phyloP scores from a whole-genome alignment of 495 filamentous ascomycete genomes.

The Penicillium manginii region DNA sequence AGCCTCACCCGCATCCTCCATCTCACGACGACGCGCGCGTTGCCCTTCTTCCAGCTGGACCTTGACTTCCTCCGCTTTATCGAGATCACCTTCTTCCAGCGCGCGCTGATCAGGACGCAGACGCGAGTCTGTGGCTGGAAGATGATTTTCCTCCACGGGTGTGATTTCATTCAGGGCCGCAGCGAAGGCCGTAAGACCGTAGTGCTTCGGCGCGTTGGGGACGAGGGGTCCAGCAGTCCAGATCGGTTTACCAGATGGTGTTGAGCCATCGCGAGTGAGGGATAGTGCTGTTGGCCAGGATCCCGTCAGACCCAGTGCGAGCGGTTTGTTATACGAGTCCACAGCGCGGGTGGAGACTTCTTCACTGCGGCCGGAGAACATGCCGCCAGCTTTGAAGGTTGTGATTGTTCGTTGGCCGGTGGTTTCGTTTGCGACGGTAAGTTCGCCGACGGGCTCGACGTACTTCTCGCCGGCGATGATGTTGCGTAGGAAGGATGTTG shows the following conservation, averaged over 20 bases:
- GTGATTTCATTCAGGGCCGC: constrained; percentile 89
- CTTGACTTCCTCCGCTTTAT: constrained; percentile 84
- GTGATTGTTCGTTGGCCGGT: constrained; percentile 77
- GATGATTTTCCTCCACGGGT: constrained; percentile 66
- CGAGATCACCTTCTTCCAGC: constrained; percentile 78
- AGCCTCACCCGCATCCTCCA: constrained; percentile 72
- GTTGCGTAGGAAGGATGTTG: constrained; percentile 90
- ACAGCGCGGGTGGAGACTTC: constrained; percentile 78
- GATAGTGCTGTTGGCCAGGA: constrained; percentile 81
- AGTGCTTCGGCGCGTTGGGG: constrained; percentile 71
- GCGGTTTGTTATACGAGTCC: constrained; percentile 61
- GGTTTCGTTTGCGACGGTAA: constrained; percentile 80
- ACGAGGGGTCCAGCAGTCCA: constrained; percentile 81
- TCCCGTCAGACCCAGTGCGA: constrained; percentile 68
- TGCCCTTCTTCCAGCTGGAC: constrained; percentile 83
- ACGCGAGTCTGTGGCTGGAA: constrained; percentile 81
- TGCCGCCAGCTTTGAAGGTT: constrained; percentile 89
- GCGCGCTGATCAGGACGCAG: constrained; percentile 92
- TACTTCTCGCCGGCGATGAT: constrained; percentile 99
- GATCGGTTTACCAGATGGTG: constrained; percentile 60
- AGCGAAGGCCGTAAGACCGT: constrained; percentile 87
- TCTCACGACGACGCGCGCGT: constrained; percentile 68
- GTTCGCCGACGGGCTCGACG: constrained; percentile 88
- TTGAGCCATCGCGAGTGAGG: constrained; percentile 60
- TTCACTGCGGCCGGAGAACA: constrained; percentile 94